Conservation (phyloP, 495 filamentous ascomycete genomes). For the Aspergillus haitiensis region DNA sequence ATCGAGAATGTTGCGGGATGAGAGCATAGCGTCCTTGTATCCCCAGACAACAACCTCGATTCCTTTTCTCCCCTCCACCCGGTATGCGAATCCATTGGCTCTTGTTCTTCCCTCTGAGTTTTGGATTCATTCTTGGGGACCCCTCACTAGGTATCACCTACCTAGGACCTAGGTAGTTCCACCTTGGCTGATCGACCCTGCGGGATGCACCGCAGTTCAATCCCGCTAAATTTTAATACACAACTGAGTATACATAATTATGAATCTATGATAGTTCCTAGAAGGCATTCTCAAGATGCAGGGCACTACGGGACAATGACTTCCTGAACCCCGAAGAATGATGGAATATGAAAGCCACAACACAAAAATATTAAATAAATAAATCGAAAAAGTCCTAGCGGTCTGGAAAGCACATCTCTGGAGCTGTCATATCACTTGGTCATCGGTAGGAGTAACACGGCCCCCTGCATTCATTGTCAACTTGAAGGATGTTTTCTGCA, state of each 20-base stretch:
- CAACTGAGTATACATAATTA: neutral
- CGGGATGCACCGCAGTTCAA: constrained; percentile 1
- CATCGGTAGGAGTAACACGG: neutral
- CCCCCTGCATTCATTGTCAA: constrained; percentile 16
- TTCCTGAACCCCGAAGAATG: neutral
- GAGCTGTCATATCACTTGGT: constrained; percentile 21
- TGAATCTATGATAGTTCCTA: neutral
- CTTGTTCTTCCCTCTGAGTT: neutral
- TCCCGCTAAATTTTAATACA: neutral
- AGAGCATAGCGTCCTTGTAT: neutral
- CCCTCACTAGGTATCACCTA: neutral
- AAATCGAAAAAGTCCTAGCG: neutral
- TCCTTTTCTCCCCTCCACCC: neutral
- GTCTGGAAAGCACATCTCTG: constrained; percentile 12
- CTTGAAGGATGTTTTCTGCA: constrained; percentile 7
- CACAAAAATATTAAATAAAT: constrained; percentile 1
- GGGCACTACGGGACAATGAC: neutral
- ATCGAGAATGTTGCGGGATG: neutral
- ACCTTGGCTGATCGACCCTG: constrained; percentile 10
- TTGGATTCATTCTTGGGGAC: neutral
- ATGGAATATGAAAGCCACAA: neutral
- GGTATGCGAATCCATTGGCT: neutral
- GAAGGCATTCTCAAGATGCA: neutral
- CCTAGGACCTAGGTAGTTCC: too few species aligned
- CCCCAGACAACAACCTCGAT: neutral